Evolutionary conservation across 495 filamentous ascomycete species (phyloP).

Genomic region (Penicillium canescens): DNA sequence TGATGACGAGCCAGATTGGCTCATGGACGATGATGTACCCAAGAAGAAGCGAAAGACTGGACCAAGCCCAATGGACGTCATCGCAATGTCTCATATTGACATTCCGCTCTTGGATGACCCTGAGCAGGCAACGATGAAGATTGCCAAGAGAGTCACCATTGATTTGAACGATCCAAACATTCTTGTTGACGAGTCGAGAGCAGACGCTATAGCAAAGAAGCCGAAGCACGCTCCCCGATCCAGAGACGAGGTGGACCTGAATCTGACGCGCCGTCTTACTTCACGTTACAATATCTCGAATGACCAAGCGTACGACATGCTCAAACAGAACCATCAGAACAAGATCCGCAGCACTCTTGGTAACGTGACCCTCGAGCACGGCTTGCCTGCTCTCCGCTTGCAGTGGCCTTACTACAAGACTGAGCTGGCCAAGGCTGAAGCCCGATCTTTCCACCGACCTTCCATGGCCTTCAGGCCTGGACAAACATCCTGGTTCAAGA

Average conservation of each 20-base stretch:
- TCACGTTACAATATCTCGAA: constrained; percentile 94
- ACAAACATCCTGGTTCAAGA: constrained; percentile 55
- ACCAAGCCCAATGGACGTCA: constrained; percentile 36
- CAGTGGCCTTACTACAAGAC: constrained; percentile 94
- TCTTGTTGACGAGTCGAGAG: constrained; percentile 66
- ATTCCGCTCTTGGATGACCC: constrained; percentile 62
- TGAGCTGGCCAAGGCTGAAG: constrained; percentile 73
- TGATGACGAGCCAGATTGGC: constrained; percentile 51
- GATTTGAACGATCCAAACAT: constrained; percentile 90
- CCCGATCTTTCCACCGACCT: constrained; percentile 90
- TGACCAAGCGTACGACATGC: constrained; percentile 88
- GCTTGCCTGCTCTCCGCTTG: constrained; percentile 82
- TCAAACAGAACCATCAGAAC: constrained; percentile 96
- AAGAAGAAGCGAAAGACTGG: constrained; percentile 53
- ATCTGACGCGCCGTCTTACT: constrained; percentile 51
- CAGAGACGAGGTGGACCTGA: constrained; percentile 41
- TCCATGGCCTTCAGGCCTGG: constrained; percentile 60
- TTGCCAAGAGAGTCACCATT: constrained; percentile 76
- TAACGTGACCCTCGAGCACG: constrained; percentile 84
- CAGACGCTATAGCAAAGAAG: constrained; percentile 47
- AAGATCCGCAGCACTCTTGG: constrained; percentile 91
- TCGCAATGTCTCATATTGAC: constrained; percentile 46
- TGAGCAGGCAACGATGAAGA: constrained; percentile 58
- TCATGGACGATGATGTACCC: constrained; percentile 44
- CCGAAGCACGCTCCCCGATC: constrained; percentile 34